Conservation (phyloP, 306 rosid species). For the Senna tora region DNA sequence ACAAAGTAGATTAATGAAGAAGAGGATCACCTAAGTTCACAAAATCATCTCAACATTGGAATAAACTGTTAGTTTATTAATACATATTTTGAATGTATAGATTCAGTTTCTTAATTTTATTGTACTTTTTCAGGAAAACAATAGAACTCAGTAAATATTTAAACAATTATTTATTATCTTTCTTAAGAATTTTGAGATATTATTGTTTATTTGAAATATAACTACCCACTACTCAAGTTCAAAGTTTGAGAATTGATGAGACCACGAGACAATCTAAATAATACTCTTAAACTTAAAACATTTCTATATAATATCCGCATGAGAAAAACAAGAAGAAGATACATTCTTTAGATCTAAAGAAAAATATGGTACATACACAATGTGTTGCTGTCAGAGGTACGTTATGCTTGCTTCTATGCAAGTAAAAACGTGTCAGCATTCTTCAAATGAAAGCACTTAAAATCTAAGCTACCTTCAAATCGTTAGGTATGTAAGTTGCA, state of each 20-base stretch:
- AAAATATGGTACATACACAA: background rate
- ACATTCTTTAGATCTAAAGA: background rate
- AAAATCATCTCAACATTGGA: too few species aligned
- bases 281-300: too few species aligned
- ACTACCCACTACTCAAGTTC: too few species aligned
- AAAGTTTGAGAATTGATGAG: too few species aligned
- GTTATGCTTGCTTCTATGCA: background rate
- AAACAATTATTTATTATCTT: too few species aligned
- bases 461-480: constrained; percentile 48
- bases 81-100: background rate
- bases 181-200: too few species aligned
- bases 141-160: too few species aligned
- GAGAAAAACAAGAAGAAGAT: background rate
- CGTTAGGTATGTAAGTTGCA: constrained; percentile 59
- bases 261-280: too few species aligned
- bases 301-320: background rate
- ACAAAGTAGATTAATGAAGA: background rate
- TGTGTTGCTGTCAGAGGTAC: constrained; percentile 36
- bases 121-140: too few species aligned
- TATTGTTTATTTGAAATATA: too few species aligned
- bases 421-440: constrained; percentile 37
- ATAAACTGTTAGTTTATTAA: too few species aligned
- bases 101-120: background rate
- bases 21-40: too few species aligned
- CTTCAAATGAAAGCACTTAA: constrained; percentile 49